Percentiles rank a stretch among this genome's conserved stretches.
phyloP scores from a whole-genome alignment of 352 stramenopile genomes.

The Globisporangium perplexum region DNA sequence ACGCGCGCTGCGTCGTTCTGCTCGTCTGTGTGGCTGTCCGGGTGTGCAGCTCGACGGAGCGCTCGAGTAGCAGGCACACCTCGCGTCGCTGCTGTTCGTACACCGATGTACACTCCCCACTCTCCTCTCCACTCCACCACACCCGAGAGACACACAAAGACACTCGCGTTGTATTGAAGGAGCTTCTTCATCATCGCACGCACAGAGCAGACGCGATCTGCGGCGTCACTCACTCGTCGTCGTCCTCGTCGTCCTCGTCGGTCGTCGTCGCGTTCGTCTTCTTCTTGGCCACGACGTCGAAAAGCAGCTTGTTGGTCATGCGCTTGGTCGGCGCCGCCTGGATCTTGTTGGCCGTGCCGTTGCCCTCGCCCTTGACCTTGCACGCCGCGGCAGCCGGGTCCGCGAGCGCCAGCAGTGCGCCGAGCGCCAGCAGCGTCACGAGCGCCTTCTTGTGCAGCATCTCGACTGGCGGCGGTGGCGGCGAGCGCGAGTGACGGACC shows the following conservation, averaged over 20 bases:
- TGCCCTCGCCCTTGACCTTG: conserved; percentile 23
- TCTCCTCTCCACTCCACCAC: no score
- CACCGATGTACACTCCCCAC: neutral
- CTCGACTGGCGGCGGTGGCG: neutral
- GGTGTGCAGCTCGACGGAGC: neutral
- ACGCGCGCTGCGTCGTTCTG: neutral
- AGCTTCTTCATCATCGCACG: neutral
- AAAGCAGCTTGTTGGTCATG: conserved; percentile 26
- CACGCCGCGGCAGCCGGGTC: conserved; percentile 16
- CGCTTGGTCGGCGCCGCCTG: conserved; percentile 20
- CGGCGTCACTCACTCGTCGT: neutral
- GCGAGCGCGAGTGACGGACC: neutral
- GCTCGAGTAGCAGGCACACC: neutral
- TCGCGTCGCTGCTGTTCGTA: neutral
- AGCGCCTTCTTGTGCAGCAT: conserved; percentile 26
- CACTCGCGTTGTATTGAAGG: neutral
- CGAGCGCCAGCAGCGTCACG: conserved; percentile 13
- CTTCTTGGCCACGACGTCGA: conserved; percentile 18
- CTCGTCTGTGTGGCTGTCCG: neutral
- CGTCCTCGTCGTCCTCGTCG: conserved; percentile 3
- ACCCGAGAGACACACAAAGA: neutral
- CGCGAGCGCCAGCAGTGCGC: conserved; percentile 14
- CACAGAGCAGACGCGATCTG: no score
- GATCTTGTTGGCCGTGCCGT: conserved; percentile 23
- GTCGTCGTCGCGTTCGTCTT: neutral